Evolutionary conservation across 2,329 filamentous ascomycete species (phyloP).

Genomic region (Pezicula radicicola): DNA sequence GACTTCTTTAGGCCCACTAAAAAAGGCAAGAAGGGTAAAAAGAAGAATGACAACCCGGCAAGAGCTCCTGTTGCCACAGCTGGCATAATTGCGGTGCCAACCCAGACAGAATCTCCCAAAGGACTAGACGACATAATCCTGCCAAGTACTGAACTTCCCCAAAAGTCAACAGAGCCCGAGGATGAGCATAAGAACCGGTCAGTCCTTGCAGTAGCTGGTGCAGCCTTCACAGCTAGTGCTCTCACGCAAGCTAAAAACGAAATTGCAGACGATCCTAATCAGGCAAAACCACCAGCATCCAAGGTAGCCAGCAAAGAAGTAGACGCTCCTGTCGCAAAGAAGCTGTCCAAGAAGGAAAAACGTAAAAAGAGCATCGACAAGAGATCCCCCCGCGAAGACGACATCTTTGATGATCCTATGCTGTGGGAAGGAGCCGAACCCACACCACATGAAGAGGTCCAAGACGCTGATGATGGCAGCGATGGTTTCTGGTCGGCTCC

Average conservation of each 20-base stretch:
- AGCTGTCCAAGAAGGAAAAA: constrained; percentile 33
- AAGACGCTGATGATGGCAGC: constrained; percentile 17
- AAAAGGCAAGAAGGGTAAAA: constrained; percentile 37
- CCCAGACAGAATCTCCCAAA: constrained; percentile 5
- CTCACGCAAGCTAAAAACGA: constrained; percentile 9
- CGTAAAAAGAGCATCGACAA: constrained; percentile 38
- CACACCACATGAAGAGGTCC: constrained; percentile 22
- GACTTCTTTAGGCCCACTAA: constrained; percentile 27
- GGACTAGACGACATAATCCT: background rate
- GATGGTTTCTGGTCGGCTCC: constrained; percentile 32
- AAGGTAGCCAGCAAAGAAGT: constrained; percentile 32
- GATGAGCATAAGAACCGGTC: constrained; percentile 21
- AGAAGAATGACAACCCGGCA: constrained; percentile 18
- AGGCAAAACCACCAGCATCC: constrained; percentile 24
- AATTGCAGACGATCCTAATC: constrained; percentile 1
- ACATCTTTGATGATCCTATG: constrained; percentile 41
- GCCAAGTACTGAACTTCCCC: background rate
- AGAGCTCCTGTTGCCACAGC: background rate
- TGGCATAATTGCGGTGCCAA: constrained; percentile 6
- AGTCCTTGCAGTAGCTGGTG: constrained; percentile 10
- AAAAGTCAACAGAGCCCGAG: constrained; percentile 1
- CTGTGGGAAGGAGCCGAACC: constrained; percentile 42
- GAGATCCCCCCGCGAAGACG: constrained; percentile 35
- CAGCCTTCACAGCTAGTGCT: constrained; percentile 14
- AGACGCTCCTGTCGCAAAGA: constrained; percentile 32